Conservation (phyloP, 2,329 filamentous ascomycete genomes). For the Stylonectria norvegica region DNA sequence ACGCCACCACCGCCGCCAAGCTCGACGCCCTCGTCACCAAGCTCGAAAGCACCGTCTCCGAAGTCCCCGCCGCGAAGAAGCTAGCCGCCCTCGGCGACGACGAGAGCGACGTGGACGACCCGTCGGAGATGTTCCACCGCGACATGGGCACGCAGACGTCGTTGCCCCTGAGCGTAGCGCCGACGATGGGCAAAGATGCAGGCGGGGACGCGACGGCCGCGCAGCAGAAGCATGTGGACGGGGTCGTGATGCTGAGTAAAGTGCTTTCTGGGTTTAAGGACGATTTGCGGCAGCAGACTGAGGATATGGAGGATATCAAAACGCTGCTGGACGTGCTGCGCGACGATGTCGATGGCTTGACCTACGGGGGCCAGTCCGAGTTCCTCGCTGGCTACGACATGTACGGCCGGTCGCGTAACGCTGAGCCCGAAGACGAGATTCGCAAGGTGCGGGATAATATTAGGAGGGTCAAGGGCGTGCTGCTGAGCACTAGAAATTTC, state of each 20-base stretch:
- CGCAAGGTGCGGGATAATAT: slow-evolving; percentile 72
- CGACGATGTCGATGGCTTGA: slow-evolving; percentile 63
- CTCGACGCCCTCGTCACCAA: slow-evolving; percentile 46
- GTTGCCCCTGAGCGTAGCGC: slow-evolving; percentile 18
- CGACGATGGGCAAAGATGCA: slow-evolving; percentile 7
- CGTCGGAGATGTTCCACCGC: slow-evolving; percentile 76
- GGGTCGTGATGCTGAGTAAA: slow-evolving; percentile 42
- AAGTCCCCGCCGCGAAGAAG: slow-evolving; percentile 46
- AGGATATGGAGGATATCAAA: slow-evolving; percentile 50
- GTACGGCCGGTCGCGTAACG: slow-evolving; percentile 42
- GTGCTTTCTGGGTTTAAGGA: slow-evolving; percentile 43
- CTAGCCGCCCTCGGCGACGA: slow-evolving; percentile 27
- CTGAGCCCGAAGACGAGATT: slow-evolving; percentile 66
- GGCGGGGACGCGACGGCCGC: slow-evolving; percentile 21
- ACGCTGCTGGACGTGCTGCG: slow-evolving; percentile 56
- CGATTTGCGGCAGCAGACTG: slow-evolving; percentile 42
- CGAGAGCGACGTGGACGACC: slow-evolving; percentile 54
- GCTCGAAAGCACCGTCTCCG: slow-evolving; percentile 58
- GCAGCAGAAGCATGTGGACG: slow-evolving; percentile 39
- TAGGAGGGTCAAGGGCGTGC: slow-evolving; percentile 71
- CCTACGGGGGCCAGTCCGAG: slow-evolving; percentile 41
- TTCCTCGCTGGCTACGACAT: slow-evolving; percentile 39
- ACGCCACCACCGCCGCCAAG: slow-evolving; percentile 44
- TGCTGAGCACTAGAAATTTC: slow-evolving; percentile 73
- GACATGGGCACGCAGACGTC: slow-evolving; percentile 79